A percentile compares a stretch with the other conserved stretches of the same genome.
Evolutionary conservation across 495 filamentous ascomycete genomes (phyloP).

Genomic region (Hypomontagnella monticulosa): DNA sequence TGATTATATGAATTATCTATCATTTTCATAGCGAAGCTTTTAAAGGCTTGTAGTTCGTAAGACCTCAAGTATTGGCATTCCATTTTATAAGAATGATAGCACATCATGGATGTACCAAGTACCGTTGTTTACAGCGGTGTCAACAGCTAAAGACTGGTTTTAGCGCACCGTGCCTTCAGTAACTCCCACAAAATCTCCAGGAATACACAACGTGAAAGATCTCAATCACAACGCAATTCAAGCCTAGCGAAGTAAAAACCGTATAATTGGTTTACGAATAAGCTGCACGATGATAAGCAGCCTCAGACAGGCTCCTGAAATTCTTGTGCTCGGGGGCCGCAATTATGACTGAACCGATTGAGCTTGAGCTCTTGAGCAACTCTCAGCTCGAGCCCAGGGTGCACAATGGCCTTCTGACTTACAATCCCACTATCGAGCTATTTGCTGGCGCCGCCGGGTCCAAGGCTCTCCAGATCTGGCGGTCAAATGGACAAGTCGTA

Average conservation of each 20-base stretch:
- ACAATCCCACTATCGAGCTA: conserved; percentile 86
- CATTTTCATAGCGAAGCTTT: too few relatives aligned
- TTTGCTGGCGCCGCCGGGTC: conserved; percentile 77
- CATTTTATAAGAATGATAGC: background rate
- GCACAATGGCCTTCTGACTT: conserved; percentile 63
- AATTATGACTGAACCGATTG: conserved; percentile 43
- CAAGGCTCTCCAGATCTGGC: conserved; percentile 72
- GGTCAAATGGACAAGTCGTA: conserved; percentile 55
- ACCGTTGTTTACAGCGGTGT: conserved; percentile 8
- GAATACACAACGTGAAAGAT: conserved; percentile 3
- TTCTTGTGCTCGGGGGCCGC: conserved; percentile 15
- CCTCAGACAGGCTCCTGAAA: conserved; percentile 3
- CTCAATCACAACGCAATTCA: conserved; percentile 12
- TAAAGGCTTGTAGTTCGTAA: background rate
- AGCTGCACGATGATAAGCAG: conserved; percentile 30
- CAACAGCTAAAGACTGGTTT: background rate
- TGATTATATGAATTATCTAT: too few relatives aligned
- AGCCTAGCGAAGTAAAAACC: background rate
- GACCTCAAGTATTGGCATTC: too few relatives aligned
- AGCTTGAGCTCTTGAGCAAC: conserved; percentile 54
- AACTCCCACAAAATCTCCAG: conserved; percentile 7
- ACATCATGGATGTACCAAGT: background rate
- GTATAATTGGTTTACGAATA: background rate
- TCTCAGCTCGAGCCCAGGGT: conserved; percentile 53
- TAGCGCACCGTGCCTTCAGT: conserved; percentile 24